Percentiles rank a stretch among this genome's conserved stretches.
Conservation (phyloP, 2,329 filamentous ascomycete species). For the Colletotrichum tanaceti region DNA sequence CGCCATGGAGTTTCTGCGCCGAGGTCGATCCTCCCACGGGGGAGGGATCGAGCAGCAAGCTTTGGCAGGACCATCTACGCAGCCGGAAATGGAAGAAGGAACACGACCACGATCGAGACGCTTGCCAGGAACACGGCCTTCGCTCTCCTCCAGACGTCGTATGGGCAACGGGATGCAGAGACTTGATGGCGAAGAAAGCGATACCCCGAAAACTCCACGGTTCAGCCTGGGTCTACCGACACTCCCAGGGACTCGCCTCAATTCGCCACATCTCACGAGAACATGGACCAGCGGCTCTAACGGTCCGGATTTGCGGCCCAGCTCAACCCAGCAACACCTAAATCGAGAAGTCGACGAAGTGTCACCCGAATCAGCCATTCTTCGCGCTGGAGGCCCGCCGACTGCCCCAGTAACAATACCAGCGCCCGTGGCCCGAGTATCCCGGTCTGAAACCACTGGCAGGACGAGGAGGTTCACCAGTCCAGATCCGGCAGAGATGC, state of each 20-base stretch:
- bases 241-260: constrained; percentile 55
- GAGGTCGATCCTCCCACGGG: constrained; percentile 21
- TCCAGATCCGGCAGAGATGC: constrained; percentile 61
- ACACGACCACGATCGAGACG: constrained; percentile 18
- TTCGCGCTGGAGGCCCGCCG: constrained; percentile 10
- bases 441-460: constrained; percentile 19
- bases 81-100: constrained; percentile 38
- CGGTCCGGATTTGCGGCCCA: constrained; percentile 41
- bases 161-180: constrained; percentile 21
- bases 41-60: constrained; percentile 34
- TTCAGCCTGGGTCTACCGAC: constrained; percentile 53
- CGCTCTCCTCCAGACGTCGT: constrained; percentile 18
- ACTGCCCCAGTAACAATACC: constrained; percentile 19
- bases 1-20: constrained; percentile 36
- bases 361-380: constrained; percentile 34
- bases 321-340: constrained; percentile 40
- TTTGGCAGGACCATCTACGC: constrained; percentile 25
- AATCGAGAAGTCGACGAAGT: constrained; percentile 35
- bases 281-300: constrained; percentile 53
- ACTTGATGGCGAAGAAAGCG: constrained; percentile 45
- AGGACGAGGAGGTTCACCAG: constrained; percentile 48
- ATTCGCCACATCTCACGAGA: constrained; percentile 55
- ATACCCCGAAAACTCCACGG: constrained; percentile 62
- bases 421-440: constrained; percentile 23
- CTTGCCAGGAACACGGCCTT: constrained; percentile 25